Conservation (phyloP, 371 early-diverging fungal species). For the Blakeslea trispora region DNA sequence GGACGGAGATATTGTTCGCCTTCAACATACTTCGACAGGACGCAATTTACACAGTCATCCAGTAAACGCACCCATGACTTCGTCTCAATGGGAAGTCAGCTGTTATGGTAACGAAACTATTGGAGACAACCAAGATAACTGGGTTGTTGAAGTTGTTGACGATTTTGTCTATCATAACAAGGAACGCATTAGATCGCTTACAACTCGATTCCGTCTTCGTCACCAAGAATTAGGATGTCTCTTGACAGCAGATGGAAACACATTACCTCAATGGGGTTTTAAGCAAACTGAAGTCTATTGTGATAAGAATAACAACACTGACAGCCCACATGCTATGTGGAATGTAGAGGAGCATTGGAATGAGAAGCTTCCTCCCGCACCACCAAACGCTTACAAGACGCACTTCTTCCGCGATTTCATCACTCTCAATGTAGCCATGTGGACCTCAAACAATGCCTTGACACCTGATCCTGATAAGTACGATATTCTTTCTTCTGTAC, state of each 20-base stretch:
- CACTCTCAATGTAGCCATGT: slow-evolving; percentile 97
- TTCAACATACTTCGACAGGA: slow-evolving; percentile 75
- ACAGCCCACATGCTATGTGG: slow-evolving; percentile 82
- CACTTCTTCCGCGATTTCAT: slow-evolving; percentile 87
- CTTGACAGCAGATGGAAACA: slow-evolving; percentile 73
- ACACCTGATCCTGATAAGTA: slow-evolving; percentile 96
- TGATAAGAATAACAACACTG: slow-evolving; percentile 66
- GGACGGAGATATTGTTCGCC: slow-evolving; percentile 83
- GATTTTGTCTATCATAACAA: slow-evolving; percentile 51
- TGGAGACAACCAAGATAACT: slow-evolving; percentile 87
- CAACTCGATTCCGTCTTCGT: slow-evolving; percentile 88
- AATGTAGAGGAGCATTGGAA: slow-evolving; percentile 95
- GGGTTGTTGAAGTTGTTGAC: slow-evolving; percentile 88
- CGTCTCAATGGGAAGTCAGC: slow-evolving; percentile 84
- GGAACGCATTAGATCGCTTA: slow-evolving; percentile 69
- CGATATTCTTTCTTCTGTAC: slow-evolving; percentile 85
- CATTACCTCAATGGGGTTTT: slow-evolving; percentile 98
- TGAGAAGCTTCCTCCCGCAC: slow-evolving; percentile 63
- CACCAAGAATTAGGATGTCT: slow-evolving; percentile 84
- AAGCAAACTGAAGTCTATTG: slow-evolving; percentile 95
- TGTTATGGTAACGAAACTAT: slow-evolving; percentile 75
- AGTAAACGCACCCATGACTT: slow-evolving; percentile 84
- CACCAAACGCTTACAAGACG: slow-evolving; percentile 67
- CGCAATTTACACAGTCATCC: slow-evolving; percentile 87
- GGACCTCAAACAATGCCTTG: slow-evolving; percentile 97